These are phyloP conservation scores for Ambrosia hybrid DNA, from an alignment of 140 eudicot species.

Conservation along the genomic window DNA sequence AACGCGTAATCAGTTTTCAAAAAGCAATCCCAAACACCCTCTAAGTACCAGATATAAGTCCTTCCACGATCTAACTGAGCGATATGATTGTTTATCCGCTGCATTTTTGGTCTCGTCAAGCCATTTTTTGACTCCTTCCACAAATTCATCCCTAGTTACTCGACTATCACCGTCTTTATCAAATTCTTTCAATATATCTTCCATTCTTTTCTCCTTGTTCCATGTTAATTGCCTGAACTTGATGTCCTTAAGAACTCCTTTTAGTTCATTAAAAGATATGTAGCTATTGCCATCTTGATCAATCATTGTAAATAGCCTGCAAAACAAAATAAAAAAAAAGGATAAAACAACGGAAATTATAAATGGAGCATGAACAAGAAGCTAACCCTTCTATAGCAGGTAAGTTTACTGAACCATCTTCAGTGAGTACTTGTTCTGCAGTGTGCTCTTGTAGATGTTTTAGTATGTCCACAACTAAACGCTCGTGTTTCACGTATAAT, in stretches of 20 bases:
- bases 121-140: slow-evolving; percentile 54
- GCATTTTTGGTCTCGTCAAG: slow-evolving; percentile 59
- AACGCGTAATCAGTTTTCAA: no score
- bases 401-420: slow-evolving; percentile 55
- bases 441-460: slow-evolving; percentile 54
- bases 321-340: slow-evolving; percentile 1
- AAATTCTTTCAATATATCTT: slow-evolving; percentile 49
- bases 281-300: slow-evolving; percentile 58
- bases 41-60: slow-evolving; percentile 45
- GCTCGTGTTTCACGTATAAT: slow-evolving; percentile 48
- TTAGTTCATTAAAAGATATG: slow-evolving; percentile 56
- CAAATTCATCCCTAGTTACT: slow-evolving; percentile 60
- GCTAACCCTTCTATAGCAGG: not conserved
- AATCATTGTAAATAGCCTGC: slow-evolving; percentile 55
- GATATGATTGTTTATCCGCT: slow-evolving; percentile 40
- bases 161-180: slow-evolving; percentile 51
- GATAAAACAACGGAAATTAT: no score
- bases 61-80: slow-evolving; percentile 50
- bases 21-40: no score
- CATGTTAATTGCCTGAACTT: slow-evolving; percentile 33
- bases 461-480: slow-evolving; percentile 54
- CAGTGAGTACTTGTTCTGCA: slow-evolving; percentile 48
- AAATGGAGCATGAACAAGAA: no score
- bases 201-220: slow-evolving; percentile 44
- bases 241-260: slow-evolving; percentile 50